Evolutionary conservation across 305 asterid genomes (phyloP).

Genomic region (Plantago rigida): DNA sequence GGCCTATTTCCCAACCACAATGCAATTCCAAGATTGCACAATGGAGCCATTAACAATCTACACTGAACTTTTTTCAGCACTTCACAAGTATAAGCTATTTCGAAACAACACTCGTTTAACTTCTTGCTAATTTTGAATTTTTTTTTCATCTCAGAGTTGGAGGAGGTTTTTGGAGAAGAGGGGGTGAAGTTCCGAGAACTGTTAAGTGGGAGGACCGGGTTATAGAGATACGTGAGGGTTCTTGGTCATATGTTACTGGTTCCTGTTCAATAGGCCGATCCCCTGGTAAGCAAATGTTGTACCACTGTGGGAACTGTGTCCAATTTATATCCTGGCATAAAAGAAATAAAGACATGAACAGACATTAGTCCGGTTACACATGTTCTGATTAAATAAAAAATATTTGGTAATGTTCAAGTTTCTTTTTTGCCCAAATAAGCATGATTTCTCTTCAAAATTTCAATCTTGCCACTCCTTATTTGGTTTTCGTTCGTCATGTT

Average conservation of each 20-base stretch:
- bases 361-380: not conserved
- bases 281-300: constrained; percentile 52
- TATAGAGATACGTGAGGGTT: constrained; percentile 67
- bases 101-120: no score
- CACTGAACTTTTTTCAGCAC: no score
- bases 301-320: not conserved
- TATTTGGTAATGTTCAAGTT: no score
- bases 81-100: no score
- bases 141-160: constrained; percentile 47
- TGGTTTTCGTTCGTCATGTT: constrained; percentile 23
- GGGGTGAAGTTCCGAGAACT: constrained; percentile 64
- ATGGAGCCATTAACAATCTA: no score
- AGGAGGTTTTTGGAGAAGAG: constrained; percentile 83
- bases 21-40: no score
- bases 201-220: constrained; percentile 79
- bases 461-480: not conserved
- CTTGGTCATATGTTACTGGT: constrained; percentile 76
- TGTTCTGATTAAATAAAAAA: no score
- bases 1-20: not conserved
- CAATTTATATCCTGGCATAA: not conserved
- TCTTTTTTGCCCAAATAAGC: not conserved
- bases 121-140: not conserved
- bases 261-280: constrained; percentile 73
- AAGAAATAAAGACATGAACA: not conserved
- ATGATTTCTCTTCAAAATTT: not conserved